Percentiles rank a stretch among this genome's conserved stretches.
Evolutionary conservation across 2,329 filamentous ascomycete genomes (phyloP).

Genomic region (Ilyonectria robusta): DNA sequence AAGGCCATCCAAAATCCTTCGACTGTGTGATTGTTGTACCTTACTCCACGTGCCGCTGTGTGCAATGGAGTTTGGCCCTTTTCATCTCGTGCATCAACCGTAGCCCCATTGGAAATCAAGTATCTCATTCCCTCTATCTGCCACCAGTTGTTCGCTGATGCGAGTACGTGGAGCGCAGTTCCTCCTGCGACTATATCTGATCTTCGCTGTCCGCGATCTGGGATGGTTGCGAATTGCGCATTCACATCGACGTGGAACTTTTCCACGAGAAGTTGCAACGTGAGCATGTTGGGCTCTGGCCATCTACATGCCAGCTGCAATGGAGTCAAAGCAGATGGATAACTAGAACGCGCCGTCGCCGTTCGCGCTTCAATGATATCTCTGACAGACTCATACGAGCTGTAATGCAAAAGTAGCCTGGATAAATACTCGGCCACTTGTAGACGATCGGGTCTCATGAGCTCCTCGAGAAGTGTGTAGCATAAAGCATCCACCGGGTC

Average conservation of each 20-base stretch:
- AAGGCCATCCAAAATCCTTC: constrained; percentile 24
- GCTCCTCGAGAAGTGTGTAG: constrained; percentile 7
- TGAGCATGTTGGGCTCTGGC: constrained; percentile 30
- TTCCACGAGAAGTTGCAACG: constrained; percentile 32
- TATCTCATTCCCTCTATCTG: constrained; percentile 35
- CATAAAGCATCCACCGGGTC: neutral
- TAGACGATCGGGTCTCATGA: constrained; percentile 26
- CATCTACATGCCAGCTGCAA: constrained; percentile 28
- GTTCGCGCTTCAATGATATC: neutral
- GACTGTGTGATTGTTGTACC: accelerated
- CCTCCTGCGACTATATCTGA: constrained; percentile 1
- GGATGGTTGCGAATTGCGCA: neutral
- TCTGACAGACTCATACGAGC: constrained; percentile 12
- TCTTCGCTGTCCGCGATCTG: neutral
- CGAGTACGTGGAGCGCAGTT: constrained; percentile 38
- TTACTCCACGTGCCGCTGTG: constrained; percentile 16
- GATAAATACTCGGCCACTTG: constrained; percentile 7
- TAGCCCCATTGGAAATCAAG: constrained; percentile 32
- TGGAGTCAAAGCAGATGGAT: neutral
- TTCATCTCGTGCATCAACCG: constrained; percentile 14
- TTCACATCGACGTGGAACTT: constrained; percentile 36
- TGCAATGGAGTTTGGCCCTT: constrained; percentile 35
- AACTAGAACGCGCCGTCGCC: too few species aligned
- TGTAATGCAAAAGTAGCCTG: constrained; percentile 19
- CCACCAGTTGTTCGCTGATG: constrained; percentile 35